Evolutionary conservation across 768 basidiomycete species (phyloP).

Genomic region (Rickenella mellea): DNA sequence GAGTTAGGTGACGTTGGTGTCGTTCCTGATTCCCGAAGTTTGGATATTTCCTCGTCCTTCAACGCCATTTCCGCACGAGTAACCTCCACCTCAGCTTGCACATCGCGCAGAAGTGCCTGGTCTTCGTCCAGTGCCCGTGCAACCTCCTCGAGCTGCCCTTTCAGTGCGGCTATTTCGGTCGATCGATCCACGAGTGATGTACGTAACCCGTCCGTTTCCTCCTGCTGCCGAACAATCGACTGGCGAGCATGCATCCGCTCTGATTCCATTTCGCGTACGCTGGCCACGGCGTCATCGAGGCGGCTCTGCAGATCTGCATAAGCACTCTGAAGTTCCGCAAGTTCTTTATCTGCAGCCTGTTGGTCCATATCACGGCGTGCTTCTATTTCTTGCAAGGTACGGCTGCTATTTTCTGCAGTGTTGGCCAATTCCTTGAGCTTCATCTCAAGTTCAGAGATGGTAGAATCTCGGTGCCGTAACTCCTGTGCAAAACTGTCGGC

Average conservation of each 20-base stretch:
- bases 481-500: slow-evolving; percentile 45
- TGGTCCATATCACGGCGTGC: slow-evolving; percentile 49
- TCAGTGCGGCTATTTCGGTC: slow-evolving; percentile 44
- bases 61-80: slow-evolving; percentile 50
- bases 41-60: slow-evolving; percentile 61
- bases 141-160: slow-evolving; percentile 41
- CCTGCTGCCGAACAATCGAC: slow-evolving; percentile 41
- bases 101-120: slow-evolving; percentile 49
- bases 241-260: slow-evolving; percentile 56
- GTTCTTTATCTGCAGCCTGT: slow-evolving; percentile 34
- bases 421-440: slow-evolving; percentile 45
- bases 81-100: slow-evolving; percentile 63
- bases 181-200: slow-evolving; percentile 30
- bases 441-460: slow-evolving; percentile 54
- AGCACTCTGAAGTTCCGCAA: slow-evolving; percentile 51
- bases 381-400: slow-evolving; percentile 33
- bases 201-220: slow-evolving; percentile 48
- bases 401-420: slow-evolving; percentile 35
- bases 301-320: slow-evolving; percentile 55
- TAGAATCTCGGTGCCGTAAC: slow-evolving; percentile 43
- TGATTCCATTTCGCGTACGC: slow-evolving; percentile 48
- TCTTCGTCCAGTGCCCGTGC: slow-evolving; percentile 47
- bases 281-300: slow-evolving; percentile 43
- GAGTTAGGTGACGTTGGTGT: slow-evolving; percentile 24
- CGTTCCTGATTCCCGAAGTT: slow-evolving; percentile 37